These are phyloP conservation scores for Fusarium nurragi DNA, from an alignment of 2,329 filamentous ascomycete genomes.

Conservation along the genomic window DNA sequence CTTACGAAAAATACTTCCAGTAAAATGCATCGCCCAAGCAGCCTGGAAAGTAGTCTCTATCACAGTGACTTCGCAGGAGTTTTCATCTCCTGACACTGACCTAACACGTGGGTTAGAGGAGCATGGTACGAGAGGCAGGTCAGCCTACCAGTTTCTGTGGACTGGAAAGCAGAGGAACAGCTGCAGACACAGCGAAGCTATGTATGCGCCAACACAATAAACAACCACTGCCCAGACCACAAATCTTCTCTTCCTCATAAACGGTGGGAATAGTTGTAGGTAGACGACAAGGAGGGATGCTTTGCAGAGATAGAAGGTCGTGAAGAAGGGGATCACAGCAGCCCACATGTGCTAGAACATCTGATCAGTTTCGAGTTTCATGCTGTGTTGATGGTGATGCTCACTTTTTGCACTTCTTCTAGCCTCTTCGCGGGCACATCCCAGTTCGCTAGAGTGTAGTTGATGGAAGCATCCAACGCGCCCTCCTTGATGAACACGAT, in stretches of 20 bases:
- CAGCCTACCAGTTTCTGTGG: constrained; percentile 26
- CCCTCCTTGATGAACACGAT: constrained; percentile 7
- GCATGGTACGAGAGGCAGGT: fast-evolving
- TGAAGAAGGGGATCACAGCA: constrained; percentile 18
- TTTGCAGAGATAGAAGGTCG: constrained; percentile 37
- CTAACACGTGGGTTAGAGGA: not conserved
- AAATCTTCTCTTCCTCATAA: constrained; percentile 28
- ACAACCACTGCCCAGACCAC: constrained; percentile 4
- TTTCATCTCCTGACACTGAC: constrained; percentile 1
- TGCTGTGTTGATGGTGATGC: not conserved
- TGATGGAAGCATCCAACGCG: constrained; percentile 1
- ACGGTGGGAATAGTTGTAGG: constrained; percentile 31
- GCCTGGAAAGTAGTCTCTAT: constrained; percentile 18
- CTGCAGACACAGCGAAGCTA: constrained; percentile 7
- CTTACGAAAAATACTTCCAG: constrained; percentile 21
- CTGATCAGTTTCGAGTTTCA: not conserved
- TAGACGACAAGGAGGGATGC: constrained; percentile 32
- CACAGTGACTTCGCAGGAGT: not conserved
- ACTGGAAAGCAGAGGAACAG: constrained; percentile 32
- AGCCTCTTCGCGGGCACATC: constrained; percentile 6
- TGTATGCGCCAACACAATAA: constrained; percentile 10
- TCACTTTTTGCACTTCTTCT: not conserved
- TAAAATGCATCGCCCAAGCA: constrained; percentile 27
- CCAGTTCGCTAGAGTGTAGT: constrained; percentile 28
- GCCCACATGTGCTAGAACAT: constrained; percentile 17